Evolutionary conservation across 305 asterid genomes (phyloP).

Genomic region (Plantago rigida): DNA sequence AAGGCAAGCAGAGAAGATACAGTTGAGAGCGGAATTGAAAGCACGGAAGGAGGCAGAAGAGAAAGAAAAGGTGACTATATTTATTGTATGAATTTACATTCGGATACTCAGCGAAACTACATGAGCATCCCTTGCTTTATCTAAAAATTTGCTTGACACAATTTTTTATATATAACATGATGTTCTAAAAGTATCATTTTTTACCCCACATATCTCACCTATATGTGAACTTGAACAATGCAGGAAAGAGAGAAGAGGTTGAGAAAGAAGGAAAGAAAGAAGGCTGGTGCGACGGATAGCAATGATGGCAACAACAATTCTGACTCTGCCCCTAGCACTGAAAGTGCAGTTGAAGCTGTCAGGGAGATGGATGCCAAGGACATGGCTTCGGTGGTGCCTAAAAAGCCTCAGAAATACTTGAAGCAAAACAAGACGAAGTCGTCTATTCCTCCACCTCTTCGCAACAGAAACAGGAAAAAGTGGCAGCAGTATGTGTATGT

Average conservation of each 20-base stretch:
- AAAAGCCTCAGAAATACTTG: constrained; percentile 34
- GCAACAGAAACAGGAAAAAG: constrained; percentile 52
- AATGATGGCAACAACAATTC: constrained; percentile 29
- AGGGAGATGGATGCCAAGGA: constrained; percentile 42
- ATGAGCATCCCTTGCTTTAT: no score
- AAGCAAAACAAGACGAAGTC: constrained; percentile 50
- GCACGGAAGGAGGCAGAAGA: constrained; percentile 62
- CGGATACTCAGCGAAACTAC: neutral
- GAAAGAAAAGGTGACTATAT: constrained; percentile 45
- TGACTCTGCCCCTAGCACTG: constrained; percentile 36
- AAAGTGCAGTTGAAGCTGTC: constrained; percentile 28
- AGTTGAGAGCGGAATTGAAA: constrained; percentile 44
- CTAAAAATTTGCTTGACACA: no score
- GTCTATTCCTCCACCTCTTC: constrained; percentile 59
- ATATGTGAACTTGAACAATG: constrained; percentile 13
- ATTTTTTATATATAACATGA: neutral
- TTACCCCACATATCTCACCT: neutral
- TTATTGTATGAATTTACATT: neutral
- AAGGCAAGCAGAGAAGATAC: constrained; percentile 51
- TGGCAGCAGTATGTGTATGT: constrained; percentile 70
- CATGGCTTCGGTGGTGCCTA: constrained; percentile 19
- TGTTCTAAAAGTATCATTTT: neutral
- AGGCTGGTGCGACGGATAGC: constrained; percentile 36
- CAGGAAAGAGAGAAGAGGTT: constrained; percentile 79
- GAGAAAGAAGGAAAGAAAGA: constrained; percentile 77